phyloP scores from a whole-genome alignment of 768 basidiomycete species.

The Filobasidium floriforme region DNA sequence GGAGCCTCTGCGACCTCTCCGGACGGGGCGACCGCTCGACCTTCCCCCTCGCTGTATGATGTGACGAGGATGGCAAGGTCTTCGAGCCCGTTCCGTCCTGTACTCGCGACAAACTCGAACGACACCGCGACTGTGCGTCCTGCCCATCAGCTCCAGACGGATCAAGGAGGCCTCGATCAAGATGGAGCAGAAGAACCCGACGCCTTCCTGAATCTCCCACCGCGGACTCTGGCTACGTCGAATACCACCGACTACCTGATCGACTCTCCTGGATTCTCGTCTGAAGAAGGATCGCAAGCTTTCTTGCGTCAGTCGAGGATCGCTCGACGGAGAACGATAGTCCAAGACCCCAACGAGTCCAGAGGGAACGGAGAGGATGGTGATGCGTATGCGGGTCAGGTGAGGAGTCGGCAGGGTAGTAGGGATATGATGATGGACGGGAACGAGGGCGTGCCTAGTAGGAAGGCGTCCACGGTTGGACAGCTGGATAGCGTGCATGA shows the following conservation, averaged over 20 bases:
- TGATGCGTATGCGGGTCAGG: no score
- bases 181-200: not conserved
- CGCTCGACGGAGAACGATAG: not conserved
- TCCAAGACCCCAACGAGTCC: not conserved
- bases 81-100: not conserved
- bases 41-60: not conserved
- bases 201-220: not conserved
- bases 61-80: slow-evolving; percentile 3
- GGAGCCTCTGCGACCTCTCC: not conserved
- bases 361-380: not conserved
- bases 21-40: not conserved
- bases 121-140: not conserved
- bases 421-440: not conserved
- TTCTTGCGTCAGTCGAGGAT: not conserved
- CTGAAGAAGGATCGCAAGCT: not conserved
- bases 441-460: not conserved
- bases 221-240: not conserved
- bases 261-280: slow-evolving; percentile 1
- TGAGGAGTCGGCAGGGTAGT: not conserved
- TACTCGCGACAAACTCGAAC: not conserved
- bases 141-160: not conserved
- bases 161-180: not conserved
- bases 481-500: not conserved
- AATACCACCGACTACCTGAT: not conserved
- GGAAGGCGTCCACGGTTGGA: not conserved